A percentile compares a stretch with the other conserved stretches of the same genome.
Evolutionary conservation across 768 basidiomycete species (phyloP).

Genomic region (Trichaptum fuscoviolaceum): DNA sequence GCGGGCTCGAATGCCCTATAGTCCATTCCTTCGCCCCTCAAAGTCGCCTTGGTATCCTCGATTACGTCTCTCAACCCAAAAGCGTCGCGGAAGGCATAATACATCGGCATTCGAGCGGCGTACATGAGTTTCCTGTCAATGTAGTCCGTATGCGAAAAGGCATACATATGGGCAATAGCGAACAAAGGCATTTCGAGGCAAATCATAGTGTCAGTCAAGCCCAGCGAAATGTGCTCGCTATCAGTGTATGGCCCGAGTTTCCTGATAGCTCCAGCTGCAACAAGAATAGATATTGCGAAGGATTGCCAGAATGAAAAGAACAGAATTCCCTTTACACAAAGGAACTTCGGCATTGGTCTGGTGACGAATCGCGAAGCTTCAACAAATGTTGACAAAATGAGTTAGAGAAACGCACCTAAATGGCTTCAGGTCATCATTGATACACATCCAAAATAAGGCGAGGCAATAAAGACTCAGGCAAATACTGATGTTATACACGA

Average conservation of each 20-base stretch:
- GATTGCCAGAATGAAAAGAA: slow-evolving; percentile 99
- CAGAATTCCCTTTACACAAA: slow-evolving; percentile 96
- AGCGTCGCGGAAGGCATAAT: slow-evolving; percentile 82
- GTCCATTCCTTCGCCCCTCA: slow-evolving; percentile 86
- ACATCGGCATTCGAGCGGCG: slow-evolving; percentile 87
- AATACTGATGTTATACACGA: slow-evolving; percentile 81
- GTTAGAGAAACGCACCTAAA: slow-evolving; percentile 53
- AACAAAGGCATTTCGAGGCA: slow-evolving; percentile 98
- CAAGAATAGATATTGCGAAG: slow-evolving; percentile 80
- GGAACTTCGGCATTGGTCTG: slow-evolving; percentile 93
- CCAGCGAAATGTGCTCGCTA: slow-evolving; percentile 82
- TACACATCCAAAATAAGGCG: slow-evolving; percentile 95
- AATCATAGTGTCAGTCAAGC: slow-evolving; percentile 85
- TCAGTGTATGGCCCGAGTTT: slow-evolving; percentile 85
- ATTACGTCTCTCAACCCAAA: slow-evolving; percentile 84
- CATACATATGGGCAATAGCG: slow-evolving; percentile 91
- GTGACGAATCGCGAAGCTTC: slow-evolving; percentile 2
- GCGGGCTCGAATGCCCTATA: slow-evolving; percentile 97
- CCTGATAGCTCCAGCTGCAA: slow-evolving; percentile 70
- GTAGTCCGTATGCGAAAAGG: slow-evolving; percentile 89
- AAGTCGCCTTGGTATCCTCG: slow-evolving; percentile 76
- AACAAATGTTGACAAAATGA: slow-evolving; percentile 1
- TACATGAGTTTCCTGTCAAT: slow-evolving; percentile 56
- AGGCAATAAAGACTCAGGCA: slow-evolving; percentile 82
- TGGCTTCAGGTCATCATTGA: slow-evolving; percentile 82